phyloP scores from a whole-genome alignment of 2,329 filamentous ascomycete species.

The Ophiostoma novo-ulmi region DNA sequence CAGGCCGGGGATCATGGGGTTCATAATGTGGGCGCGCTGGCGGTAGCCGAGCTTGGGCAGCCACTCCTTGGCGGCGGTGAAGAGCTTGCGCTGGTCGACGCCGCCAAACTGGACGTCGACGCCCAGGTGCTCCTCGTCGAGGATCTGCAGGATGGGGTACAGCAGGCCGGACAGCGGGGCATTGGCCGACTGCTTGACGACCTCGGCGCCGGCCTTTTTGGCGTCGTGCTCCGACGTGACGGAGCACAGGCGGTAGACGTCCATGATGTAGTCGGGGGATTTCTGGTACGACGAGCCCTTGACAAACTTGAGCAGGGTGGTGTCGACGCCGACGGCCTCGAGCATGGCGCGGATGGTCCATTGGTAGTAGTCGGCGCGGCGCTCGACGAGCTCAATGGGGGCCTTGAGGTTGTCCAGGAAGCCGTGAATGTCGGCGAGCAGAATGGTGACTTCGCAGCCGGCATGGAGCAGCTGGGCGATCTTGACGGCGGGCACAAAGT shows the following conservation, averaged over 20 bases:
- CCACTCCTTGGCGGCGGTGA: constrained; percentile 77
- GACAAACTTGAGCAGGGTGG: constrained; percentile 75
- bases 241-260: constrained; percentile 70
- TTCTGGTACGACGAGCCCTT: constrained; percentile 80
- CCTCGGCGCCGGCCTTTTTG: constrained; percentile 84
- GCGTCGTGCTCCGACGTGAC: constrained; percentile 73
- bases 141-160: constrained; percentile 81
- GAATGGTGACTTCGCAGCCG: constrained; percentile 74
- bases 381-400: constrained; percentile 78
- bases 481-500: constrained; percentile 84
- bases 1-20: constrained; percentile 82
- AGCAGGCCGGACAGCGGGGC: constrained; percentile 68
- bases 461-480: constrained; percentile 82
- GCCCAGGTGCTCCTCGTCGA: constrained; percentile 85
- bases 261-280: constrained; percentile 72
- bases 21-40: constrained; percentile 54
- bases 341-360: constrained; percentile 69
- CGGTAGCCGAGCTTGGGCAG: constrained; percentile 82
- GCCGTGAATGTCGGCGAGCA: constrained; percentile 68
- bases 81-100: constrained; percentile 83
- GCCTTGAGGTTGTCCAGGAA: constrained; percentile 83
- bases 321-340: constrained; percentile 70
- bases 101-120: constrained; percentile 85
- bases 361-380: constrained; percentile 79
- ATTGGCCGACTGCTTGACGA: constrained; percentile 87